Conservation (phyloP, 805 yeast genomes). For the Ogataea saltuana region DNA sequence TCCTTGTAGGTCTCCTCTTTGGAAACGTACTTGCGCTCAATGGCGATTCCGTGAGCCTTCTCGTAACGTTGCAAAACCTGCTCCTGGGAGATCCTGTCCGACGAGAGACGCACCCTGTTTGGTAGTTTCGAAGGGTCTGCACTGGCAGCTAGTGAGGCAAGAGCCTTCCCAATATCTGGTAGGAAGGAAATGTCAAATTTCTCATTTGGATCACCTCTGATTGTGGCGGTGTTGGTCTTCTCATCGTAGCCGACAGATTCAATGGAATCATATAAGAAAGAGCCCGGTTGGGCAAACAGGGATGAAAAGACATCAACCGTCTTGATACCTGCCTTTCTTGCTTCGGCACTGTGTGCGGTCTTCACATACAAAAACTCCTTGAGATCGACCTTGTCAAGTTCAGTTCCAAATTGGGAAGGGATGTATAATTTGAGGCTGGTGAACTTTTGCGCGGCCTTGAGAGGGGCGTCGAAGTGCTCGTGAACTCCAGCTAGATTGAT, state of each 20-base stretch:
- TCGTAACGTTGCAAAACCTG: constrained; percentile 44
- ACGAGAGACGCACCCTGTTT: constrained; percentile 43
- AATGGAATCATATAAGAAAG: constrained; percentile 37
- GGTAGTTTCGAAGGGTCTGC: constrained; percentile 42
- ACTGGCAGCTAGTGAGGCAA: constrained; percentile 42
- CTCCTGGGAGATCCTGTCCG: constrained; percentile 42
- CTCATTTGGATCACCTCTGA: constrained; percentile 43
- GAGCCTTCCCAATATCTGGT: constrained; percentile 45
- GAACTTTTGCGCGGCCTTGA: constrained; percentile 43
- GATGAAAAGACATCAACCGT: constrained; percentile 45
- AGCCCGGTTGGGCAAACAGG: constrained; percentile 40
- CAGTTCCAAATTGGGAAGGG: constrained; percentile 63
- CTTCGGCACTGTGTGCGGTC: constrained; percentile 37
- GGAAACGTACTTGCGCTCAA: constrained; percentile 36
- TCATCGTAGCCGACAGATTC: constrained; percentile 41
- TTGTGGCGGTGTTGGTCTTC: constrained; percentile 36
- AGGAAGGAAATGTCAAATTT: constrained; percentile 39
- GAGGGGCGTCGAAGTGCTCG: constrained; percentile 28
- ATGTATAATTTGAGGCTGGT: constrained; percentile 48
- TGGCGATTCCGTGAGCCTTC: constrained; percentile 36
- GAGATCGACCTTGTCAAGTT: constrained; percentile 33
- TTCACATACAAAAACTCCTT: constrained; percentile 30
- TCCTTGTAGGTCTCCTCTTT: constrained; percentile 36
- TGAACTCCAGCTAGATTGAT: constrained; percentile 44
- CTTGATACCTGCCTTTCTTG: constrained; percentile 48